Evolutionary conservation across 2,329 filamentous ascomycete genomes (phyloP), one percentile per base, ranked within the genome.

Genomic region (Penicillium polonicum): DNA sequence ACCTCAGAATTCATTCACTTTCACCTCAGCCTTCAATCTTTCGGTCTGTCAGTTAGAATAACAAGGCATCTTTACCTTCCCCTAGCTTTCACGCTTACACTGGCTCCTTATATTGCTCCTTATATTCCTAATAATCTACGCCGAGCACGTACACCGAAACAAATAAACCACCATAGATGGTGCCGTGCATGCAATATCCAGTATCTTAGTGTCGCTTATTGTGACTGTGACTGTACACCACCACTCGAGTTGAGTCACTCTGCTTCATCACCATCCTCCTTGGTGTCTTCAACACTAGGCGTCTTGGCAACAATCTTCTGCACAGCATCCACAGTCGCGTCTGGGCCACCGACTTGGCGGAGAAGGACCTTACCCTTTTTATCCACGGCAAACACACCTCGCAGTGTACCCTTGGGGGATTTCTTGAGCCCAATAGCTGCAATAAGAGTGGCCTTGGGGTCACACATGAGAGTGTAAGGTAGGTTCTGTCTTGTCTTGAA

Each of bases 401-500:
- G 87, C 49, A 84, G 85, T 17, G 91, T 96, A 60, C 91, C 88
- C 75, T 86, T 90, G 45, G 89, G 88, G 8, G 81, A 75, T 80
- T 97, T 97, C 79, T 92, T 92, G 64, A 97, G 78, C n/a, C 92
- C 93, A 72, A 97, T 89, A 55, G 92, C 92, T 13, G 75, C 81
- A 68, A 97, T 96, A 58, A 99, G 83, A 2, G 85, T 86, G 29
- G 83, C 85, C 51, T 79, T 78, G 6, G 88, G 84, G 74, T 99
- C 92, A 78, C 92, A 97, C 41, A 99, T 84, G 45, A 99, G 85
- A 36, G 89, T 81, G 75, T 96, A 99, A 5, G 88, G 90, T 53
- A 97, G 84, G 62, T 89, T 91, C 76, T 97, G 91, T 80, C 96
- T 96, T 41, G 86, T 88, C 78, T 91, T 89, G 83, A 97, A 99